phyloP scores from a whole-genome alignment of 1,139 yeast species.

The Protomyces gravidus region DNA sequence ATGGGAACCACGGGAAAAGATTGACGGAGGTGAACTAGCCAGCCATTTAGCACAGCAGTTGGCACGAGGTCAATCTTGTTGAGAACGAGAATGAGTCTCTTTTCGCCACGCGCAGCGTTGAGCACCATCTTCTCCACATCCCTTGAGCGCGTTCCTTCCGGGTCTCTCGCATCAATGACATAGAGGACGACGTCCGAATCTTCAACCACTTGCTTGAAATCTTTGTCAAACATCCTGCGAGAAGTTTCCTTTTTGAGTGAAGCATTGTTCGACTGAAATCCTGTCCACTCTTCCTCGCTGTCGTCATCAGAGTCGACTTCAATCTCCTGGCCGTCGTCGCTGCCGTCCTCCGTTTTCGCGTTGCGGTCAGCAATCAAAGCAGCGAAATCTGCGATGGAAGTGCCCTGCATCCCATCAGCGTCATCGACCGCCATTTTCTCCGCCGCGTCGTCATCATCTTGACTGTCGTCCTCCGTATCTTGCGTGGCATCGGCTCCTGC shows the following conservation, averaged over 20 bases:
- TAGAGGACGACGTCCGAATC: slow-evolving; percentile 85
- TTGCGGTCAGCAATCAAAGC: slow-evolving; percentile 78
- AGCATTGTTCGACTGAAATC: slow-evolving; percentile 41
- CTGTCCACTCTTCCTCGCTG: slow-evolving; percentile 40
- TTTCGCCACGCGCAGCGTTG: slow-evolving; percentile 60
- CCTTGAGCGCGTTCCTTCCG: slow-evolving; percentile 88
- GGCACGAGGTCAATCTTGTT: slow-evolving; percentile 94
- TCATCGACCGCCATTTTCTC: slow-evolving; percentile 39
- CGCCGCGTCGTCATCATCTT: slow-evolving; percentile 29
- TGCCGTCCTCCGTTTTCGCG: slow-evolving; percentile 50
- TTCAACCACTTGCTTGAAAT: slow-evolving; percentile 83
- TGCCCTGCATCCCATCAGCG: slow-evolving; percentile 44
- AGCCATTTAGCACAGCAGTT: slow-evolving; percentile 69
- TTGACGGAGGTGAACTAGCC: slow-evolving; percentile 75
- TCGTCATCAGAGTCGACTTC: slow-evolving; percentile 42
- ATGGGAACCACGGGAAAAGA: slow-evolving; percentile 91
- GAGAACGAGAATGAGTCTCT: slow-evolving; percentile 75
- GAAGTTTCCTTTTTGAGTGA: slow-evolving; percentile 58
- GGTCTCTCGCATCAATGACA: slow-evolving; percentile 95
- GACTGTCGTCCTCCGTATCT: slow-evolving; percentile 34
- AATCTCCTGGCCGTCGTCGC: slow-evolving; percentile 43
- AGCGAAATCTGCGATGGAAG: slow-evolving; percentile 54
- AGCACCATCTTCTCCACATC: slow-evolving; percentile 87
- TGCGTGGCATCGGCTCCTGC: slow-evolving; percentile 38
- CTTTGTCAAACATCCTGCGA: slow-evolving; percentile 63